Conservation (phyloP, 2,329 filamentous ascomycete species). For the Xylariales sp. region DNA sequence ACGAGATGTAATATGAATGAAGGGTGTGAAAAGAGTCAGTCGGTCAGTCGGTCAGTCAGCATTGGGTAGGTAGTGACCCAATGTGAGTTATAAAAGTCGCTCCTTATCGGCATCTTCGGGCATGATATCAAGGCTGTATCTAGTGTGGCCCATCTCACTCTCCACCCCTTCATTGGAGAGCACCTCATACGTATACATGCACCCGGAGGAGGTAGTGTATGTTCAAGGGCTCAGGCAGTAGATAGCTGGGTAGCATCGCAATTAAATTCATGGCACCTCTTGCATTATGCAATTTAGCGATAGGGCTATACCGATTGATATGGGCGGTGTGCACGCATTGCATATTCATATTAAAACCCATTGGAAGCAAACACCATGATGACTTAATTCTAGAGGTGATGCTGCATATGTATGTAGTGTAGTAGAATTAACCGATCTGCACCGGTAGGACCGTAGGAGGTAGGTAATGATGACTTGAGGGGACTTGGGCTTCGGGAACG, state of each 20-base stretch:
- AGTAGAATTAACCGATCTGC: not conserved
- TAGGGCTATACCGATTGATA: not conserved
- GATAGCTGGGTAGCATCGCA: not conserved
- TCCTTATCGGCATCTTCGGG: constrained; percentile 19
- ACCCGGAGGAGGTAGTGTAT: constrained; percentile 1
- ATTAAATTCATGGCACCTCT: constrained; percentile 2
- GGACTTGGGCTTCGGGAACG: not conserved
- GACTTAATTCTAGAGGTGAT: not conserved
- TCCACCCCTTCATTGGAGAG: constrained; percentile 6
- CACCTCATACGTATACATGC: constrained; percentile 10
- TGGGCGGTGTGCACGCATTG: too few relatives aligned
- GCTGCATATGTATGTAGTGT: too few relatives aligned
- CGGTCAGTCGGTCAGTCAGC: not conserved
- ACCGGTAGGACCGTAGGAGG: too few relatives aligned
- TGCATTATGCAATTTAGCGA: constrained; percentile 3
- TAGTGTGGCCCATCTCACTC: not conserved
- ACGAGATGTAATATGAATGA: constrained; percentile 46
- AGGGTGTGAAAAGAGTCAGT: constrained; percentile 1
- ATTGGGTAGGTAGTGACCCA: constrained; percentile 10
- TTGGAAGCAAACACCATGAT: not conserved
- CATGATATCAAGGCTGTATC: constrained; percentile 7
- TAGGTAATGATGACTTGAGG: constrained; percentile 1
- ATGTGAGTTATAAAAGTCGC: constrained; percentile 24
- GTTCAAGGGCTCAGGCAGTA: not conserved
- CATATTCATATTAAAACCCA: too few relatives aligned